Percentiles rank a stretch among this genome's conserved stretches.
Conservation (phyloP, 2,329 filamentous ascomycete species). For the Gnomoniopsis sp. region DNA sequence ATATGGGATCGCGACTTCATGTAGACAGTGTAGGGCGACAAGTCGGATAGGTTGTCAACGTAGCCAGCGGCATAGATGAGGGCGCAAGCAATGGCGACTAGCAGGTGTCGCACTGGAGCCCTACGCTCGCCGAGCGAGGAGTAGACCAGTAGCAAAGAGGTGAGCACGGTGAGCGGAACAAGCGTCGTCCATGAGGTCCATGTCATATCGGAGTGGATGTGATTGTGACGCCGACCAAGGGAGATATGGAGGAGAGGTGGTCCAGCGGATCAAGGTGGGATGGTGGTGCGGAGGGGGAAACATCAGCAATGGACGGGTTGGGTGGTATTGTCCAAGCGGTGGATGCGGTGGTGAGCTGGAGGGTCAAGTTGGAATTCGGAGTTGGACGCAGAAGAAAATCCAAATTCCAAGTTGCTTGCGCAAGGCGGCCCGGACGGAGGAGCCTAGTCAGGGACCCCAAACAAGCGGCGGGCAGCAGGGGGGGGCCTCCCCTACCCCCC, state of each 20-base stretch:
- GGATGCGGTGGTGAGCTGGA: neutral
- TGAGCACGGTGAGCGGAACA: conserved; percentile 41
- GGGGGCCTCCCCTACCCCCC: no score
- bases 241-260: conserved; percentile 14
- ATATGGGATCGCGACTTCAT: conserved; percentile 35
- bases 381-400: neutral
- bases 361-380: no score
- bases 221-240: conserved; percentile 27
- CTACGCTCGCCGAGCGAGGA: conserved; percentile 41
- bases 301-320: neutral
- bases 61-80: conserved; percentile 40
- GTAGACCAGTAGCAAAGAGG: conserved; percentile 40
- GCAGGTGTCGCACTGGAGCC: conserved; percentile 38
- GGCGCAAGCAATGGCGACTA: conserved; percentile 36
- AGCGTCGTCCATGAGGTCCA: conserved; percentile 45
- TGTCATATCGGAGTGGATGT: conserved; percentile 42
- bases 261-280: conserved; percentile 17
- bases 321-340: neutral
- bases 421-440: neutral
- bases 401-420: neutral
- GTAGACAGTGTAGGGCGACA: conserved; percentile 33
- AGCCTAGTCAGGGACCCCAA: neutral
- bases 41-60: conserved; percentile 36
- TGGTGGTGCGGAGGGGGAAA: conserved; percentile 14
- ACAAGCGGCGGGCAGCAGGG: no score